Evolutionary conservation across 108 stramenopile species (phyloP).

Genomic region (Stephanodiscus minutulus): DNA sequence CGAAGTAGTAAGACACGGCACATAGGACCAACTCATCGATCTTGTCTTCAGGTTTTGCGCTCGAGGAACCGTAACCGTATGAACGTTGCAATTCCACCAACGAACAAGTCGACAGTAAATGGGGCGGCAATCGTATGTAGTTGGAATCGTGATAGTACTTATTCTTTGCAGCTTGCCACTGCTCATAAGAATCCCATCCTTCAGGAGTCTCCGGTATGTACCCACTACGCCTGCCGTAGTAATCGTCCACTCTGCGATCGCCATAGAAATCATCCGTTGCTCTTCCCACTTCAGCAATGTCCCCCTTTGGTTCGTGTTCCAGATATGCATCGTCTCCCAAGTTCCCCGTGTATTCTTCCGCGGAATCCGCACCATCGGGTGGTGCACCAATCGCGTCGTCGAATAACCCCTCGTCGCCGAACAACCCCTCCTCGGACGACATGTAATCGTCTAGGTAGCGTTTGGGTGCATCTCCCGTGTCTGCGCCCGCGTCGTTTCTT

Average conservation of each 20-base stretch:
- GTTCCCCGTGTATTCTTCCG: background rate
- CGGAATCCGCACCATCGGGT: constrained; percentile 29
- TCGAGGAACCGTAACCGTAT: constrained; percentile 45
- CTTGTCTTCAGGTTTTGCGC: constrained; percentile 39
- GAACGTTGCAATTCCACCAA: constrained; percentile 68
- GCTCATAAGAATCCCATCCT: constrained; percentile 48
- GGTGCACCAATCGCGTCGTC: constrained; percentile 42
- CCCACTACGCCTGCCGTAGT: constrained; percentile 45
- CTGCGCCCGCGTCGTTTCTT: background rate
- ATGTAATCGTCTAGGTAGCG: constrained; percentile 24
- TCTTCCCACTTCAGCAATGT: constrained; percentile 6
- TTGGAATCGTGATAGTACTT: constrained; percentile 77
- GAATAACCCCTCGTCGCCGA: constrained; percentile 35
- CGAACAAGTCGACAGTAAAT: constrained; percentile 65
- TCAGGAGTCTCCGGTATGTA: constrained; percentile 15
- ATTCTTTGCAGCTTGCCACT: constrained; percentile 54
- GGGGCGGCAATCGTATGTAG: constrained; percentile 79
- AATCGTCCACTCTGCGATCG: constrained; percentile 5
- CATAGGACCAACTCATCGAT: constrained; percentile 69
- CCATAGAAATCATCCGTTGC: constrained; percentile 41
- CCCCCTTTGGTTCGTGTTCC: constrained; percentile 18
- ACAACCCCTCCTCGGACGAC: constrained; percentile 30
- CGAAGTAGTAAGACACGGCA: constrained; percentile 82
- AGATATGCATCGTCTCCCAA: constrained; percentile 36
- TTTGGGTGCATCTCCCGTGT: background rate